Percentiles rank a stretch among this genome's conserved stretches.
phyloP scores from a whole-genome alignment of 208 protist species.

The Crithidia brevicula region DNA sequence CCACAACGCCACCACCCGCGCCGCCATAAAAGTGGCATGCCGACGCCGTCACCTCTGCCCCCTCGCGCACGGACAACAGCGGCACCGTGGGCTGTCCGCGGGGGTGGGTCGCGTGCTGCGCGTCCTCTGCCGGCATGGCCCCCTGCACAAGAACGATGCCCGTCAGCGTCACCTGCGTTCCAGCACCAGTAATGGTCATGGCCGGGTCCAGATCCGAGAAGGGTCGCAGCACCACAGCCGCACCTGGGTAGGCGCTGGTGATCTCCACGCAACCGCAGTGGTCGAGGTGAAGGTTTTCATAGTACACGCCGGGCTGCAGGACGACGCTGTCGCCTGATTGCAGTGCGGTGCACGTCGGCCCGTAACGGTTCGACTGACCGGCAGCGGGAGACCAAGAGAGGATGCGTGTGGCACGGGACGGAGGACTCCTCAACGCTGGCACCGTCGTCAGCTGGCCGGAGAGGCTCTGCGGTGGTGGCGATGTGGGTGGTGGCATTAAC shows the following conservation, averaged over 20 bases:
- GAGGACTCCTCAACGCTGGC: too few relatives aligned
- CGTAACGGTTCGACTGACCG: conserved; percentile 8
- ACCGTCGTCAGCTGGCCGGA: not conserved
- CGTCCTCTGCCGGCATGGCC: conserved; percentile 7
- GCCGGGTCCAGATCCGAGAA: conserved; percentile 44
- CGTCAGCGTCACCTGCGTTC: conserved; percentile 36
- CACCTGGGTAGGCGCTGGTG: conserved; percentile 56
- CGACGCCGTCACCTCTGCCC: conserved; percentile 41
- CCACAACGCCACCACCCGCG: conserved; percentile 50
- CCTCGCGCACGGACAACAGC: conserved; percentile 43
- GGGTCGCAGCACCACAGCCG: conserved; percentile 61
- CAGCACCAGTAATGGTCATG: conserved; percentile 43
- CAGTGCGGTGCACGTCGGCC: conserved; percentile 5
- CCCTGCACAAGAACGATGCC: conserved; percentile 64
- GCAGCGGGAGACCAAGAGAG: conserved; percentile 11
- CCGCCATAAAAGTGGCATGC: conserved; percentile 74
- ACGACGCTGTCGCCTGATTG: conserved; percentile 33
- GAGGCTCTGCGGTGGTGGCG: not conserved
- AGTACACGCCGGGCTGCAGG: conserved; percentile 69
- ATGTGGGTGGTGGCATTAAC: not conserved
- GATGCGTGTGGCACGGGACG: conserved; percentile 11
- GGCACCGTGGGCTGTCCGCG: conserved; percentile 24
- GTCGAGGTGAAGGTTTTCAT: conserved; percentile 49
- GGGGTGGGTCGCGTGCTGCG: not conserved
- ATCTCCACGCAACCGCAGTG: conserved; percentile 47